Conservation (phyloP, 495 filamentous ascomycete genomes). For the Lasiosphaeria miniovina region DNA sequence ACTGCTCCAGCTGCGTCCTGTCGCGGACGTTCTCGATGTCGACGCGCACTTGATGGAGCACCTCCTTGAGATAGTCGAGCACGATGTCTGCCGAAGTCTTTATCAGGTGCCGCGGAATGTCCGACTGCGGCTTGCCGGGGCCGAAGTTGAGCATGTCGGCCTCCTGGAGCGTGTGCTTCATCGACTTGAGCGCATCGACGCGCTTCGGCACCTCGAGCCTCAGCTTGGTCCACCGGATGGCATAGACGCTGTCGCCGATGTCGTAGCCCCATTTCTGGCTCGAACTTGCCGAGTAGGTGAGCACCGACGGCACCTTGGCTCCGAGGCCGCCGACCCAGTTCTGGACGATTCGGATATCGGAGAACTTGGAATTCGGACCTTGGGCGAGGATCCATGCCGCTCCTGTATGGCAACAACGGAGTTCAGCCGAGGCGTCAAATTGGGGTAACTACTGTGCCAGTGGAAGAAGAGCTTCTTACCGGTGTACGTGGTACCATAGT, state of each 20-base stretch:
- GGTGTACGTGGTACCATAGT: slow-evolving; percentile 4
- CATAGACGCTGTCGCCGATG: not conserved
- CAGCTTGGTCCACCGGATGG: slow-evolving; percentile 5
- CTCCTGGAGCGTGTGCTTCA: not conserved
- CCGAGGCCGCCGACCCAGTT: slow-evolving; percentile 1
- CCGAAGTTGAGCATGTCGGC: not conserved
- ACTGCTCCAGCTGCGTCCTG: not conserved
- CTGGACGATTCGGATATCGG: not conserved
- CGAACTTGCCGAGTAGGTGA: not conserved
- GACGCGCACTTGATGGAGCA: slow-evolving; percentile 3
- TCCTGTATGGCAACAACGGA: not conserved
- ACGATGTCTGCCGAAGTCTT: slow-evolving; percentile 1
- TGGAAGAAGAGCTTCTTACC: not conserved
- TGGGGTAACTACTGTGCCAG: not conserved
- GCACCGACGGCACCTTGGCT: not conserved
- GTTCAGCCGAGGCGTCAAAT: not conserved
- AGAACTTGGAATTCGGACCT: too few relatives aligned
- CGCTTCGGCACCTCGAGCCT: not conserved
- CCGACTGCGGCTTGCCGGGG: too few relatives aligned
- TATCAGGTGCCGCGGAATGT: slow-evolving; percentile 13
- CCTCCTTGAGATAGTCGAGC: slow-evolving; percentile 1
- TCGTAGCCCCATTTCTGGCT: slow-evolving; percentile 4
- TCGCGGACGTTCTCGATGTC: not conserved
- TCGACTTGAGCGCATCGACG: not conserved
- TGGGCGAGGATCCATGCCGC: not conserved